These are phyloP conservation scores for Debaryomyces coudertii DNA, from an alignment of 1,139 yeast genomes.

Conservation along the genomic window DNA sequence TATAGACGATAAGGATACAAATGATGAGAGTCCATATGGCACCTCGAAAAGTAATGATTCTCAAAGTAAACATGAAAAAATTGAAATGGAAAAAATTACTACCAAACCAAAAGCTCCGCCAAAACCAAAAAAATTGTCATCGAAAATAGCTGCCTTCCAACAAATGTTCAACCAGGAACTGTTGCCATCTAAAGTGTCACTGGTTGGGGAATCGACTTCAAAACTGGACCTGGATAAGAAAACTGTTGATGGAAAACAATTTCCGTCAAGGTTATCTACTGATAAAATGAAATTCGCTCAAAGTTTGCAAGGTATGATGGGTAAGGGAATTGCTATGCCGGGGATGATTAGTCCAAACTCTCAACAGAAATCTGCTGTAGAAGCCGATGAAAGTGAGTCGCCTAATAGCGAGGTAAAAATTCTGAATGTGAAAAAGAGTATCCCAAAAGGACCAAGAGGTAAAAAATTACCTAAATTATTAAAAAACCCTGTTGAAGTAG, in stretches of 20 bases:
- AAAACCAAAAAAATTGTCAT: slow-evolving; percentile 74
- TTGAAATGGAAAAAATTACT: not conserved
- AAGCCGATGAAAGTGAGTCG: slow-evolving; percentile 12
- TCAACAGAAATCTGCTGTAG: slow-evolving; percentile 7
- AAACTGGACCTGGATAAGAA: slow-evolving; percentile 10
- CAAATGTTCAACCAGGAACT: slow-evolving; percentile 55
- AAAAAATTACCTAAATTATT: slow-evolving; percentile 72
- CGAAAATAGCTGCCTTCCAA: slow-evolving; percentile 79
- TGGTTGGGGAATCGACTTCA: slow-evolving; percentile 5
- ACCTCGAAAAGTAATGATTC: not conserved
- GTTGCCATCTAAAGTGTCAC: slow-evolving; percentile 11
- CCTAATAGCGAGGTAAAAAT: slow-evolving; percentile 41
- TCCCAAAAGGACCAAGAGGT: slow-evolving; percentile 80
- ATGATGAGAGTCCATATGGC: not conserved
- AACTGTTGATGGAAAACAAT: not conserved
- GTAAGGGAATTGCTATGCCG: slow-evolving; percentile 59
- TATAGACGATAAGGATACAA: not conserved
- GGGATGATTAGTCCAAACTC: slow-evolving; percentile 53
- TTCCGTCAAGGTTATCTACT: slow-evolving; percentile 28
- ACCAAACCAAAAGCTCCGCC: slow-evolving; percentile 51
- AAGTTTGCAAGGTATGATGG: slow-evolving; percentile 60
- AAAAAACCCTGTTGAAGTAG: slow-evolving; percentile 47
- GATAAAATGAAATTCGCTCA: slow-evolving; percentile 54
- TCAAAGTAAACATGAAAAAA: not conserved
- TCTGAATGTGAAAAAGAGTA: slow-evolving; percentile 21